A percentile compares a stretch with the other conserved stretches of the same genome.
Evolutionary conservation across 495 filamentous ascomycete species (phyloP).

Genomic region (Hyaloscypha finlandica): DNA sequence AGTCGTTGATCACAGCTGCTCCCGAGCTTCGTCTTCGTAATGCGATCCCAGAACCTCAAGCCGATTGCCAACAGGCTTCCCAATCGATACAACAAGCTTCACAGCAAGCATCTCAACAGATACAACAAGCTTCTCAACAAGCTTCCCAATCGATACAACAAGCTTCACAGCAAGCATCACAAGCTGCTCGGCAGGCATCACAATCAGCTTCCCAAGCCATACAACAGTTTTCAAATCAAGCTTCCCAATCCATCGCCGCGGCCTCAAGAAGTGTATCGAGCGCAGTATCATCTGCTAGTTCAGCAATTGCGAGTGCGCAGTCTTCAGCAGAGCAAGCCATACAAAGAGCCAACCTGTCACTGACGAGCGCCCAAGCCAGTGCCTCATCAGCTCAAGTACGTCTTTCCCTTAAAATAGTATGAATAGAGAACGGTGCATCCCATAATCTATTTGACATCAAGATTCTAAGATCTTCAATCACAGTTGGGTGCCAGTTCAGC

Average conservation of each 20-base stretch:
- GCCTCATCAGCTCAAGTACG: slow-evolving; percentile 24
- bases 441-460: not conserved
- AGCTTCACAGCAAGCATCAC: slow-evolving; percentile 24
- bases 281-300: slow-evolving; percentile 28
- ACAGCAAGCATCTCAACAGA: slow-evolving; percentile 28
- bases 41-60: slow-evolving; percentile 24
- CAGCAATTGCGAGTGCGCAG: slow-evolving; percentile 22
- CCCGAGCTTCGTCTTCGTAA: slow-evolving; percentile 30
- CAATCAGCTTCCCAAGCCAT: slow-evolving; percentile 29
- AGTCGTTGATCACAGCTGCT: slow-evolving; percentile 25
- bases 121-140: slow-evolving; percentile 28
- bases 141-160: slow-evolving; percentile 28
- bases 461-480: not conserved
- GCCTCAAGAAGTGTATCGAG: slow-evolving; percentile 29
- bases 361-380: slow-evolving; percentile 23
- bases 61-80: slow-evolving; percentile 17
- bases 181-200: slow-evolving; percentile 25
- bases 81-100: slow-evolving; percentile 29
- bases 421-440: not conserved
- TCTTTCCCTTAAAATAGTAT: not conserved
- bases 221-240: slow-evolving; percentile 29
- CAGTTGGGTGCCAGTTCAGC: slow-evolving; percentile 3
- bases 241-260: slow-evolving; percentile 28
- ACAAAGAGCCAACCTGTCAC: slow-evolving; percentile 23
- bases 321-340: slow-evolving; percentile 30